phyloP scores from a whole-genome alignment of 1,139 yeast species.

The Saccharomycopsis phalli region DNA sequence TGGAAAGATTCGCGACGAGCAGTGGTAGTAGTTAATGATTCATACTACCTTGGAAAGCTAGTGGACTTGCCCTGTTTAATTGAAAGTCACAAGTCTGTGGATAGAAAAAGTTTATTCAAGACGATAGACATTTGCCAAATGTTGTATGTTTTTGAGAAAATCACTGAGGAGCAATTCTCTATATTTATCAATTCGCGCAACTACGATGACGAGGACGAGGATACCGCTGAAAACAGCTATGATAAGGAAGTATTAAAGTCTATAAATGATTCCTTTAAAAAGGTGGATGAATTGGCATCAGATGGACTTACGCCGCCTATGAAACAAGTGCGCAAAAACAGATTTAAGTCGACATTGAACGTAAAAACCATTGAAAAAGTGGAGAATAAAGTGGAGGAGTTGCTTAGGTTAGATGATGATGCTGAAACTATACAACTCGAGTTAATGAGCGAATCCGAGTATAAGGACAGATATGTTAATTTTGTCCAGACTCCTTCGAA shows the following conservation, averaged over 20 bases:
- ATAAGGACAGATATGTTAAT: constrained; percentile 6
- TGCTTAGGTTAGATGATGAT: constrained; percentile 67
- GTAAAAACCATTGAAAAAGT: constrained; percentile 53
- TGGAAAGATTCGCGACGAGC: constrained; percentile 82
- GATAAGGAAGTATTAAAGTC: constrained; percentile 24
- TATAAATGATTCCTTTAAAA: constrained; percentile 6
- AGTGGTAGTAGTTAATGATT: constrained; percentile 43
- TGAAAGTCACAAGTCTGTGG: constrained; percentile 84
- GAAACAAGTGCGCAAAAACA: constrained; percentile 42
- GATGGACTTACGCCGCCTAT: constrained; percentile 83
- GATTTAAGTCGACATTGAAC: constrained; percentile 43
- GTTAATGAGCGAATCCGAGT: constrained; percentile 44
- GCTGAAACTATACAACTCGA: constrained; percentile 81
- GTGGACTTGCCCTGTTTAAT: constrained; percentile 86
- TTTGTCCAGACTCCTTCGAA: constrained; percentile 18
- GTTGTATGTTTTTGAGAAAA: constrained; percentile 60
- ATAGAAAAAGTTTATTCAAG: constrained; percentile 80
- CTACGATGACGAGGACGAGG: constrained; percentile 39
- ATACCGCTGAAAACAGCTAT: constrained; percentile 20
- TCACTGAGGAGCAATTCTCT: constrained; percentile 45
- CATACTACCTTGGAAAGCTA: constrained; percentile 70
- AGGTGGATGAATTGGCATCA: constrained; percentile 41
- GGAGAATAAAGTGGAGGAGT: constrained; percentile 69
- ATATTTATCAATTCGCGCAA: constrained; percentile 28
- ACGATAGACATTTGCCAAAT: constrained; percentile 83